Conservation (phyloP, 2,329 filamentous ascomycete genomes). For the Aspergillus chevalieri region DNA sequence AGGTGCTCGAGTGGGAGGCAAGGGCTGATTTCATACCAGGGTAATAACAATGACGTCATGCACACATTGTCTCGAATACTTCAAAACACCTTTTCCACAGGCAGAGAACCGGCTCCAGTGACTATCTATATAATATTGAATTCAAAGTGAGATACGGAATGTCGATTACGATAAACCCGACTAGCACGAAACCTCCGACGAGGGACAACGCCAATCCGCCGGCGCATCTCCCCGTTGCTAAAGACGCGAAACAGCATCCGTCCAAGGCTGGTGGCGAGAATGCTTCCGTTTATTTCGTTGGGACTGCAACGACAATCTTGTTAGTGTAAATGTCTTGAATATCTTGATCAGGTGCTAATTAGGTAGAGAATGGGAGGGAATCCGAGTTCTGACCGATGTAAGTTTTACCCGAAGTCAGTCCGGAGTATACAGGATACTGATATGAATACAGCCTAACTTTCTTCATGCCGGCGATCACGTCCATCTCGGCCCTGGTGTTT, state of each 20-base stretch:
- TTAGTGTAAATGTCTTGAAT: constrained; percentile 6
- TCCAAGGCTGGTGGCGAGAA: constrained; percentile 25
- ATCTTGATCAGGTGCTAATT: constrained; percentile 1
- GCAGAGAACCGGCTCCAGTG: too few species aligned
- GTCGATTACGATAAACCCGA: background rate
- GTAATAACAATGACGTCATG: too few species aligned
- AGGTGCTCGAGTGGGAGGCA: too few species aligned
- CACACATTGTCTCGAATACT: too few species aligned
- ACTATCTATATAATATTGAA: too few species aligned
- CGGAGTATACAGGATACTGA: background rate
- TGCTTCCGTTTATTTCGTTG: constrained; percentile 35
- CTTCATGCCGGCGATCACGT: constrained; percentile 61
- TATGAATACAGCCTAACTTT: constrained; percentile 50
- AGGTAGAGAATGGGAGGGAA: constrained; percentile 33
- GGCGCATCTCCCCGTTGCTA: constrained; percentile 37
- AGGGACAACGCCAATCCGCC: background rate
- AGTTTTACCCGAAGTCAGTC: background rate
- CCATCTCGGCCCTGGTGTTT: constrained; percentile 60
- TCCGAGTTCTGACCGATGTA: constrained; percentile 38
- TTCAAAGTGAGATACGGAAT: background rate
- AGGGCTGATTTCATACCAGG: too few species aligned
- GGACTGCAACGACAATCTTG: constrained; percentile 36
- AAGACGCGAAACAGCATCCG: constrained; percentile 41
- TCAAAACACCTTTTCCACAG: too few species aligned
- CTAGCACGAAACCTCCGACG: background rate